These are phyloP conservation scores for Paracamarosporium sp. DNA, from an alignment of 2,329 filamentous ascomycete species.

Conservation along the genomic window DNA sequence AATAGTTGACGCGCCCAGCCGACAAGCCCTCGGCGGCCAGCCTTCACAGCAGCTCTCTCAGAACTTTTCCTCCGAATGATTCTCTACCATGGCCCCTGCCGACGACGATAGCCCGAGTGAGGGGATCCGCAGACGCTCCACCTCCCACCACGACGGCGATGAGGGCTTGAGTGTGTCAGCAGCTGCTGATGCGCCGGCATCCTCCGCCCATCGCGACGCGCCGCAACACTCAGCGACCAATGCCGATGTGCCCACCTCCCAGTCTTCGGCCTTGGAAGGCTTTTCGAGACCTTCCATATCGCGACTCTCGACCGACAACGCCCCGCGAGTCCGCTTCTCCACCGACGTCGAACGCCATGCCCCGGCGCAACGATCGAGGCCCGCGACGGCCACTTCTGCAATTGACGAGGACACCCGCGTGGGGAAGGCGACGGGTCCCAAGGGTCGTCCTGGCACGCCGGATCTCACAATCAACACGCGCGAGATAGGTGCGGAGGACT, in stretches of 20 bases:
- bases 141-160: constrained; percentile 33
- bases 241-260: constrained; percentile 17
- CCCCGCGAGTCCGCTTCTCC: constrained; percentile 46
- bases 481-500: constrained; percentile 24
- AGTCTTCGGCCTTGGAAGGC: constrained; percentile 29
- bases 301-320: constrained; percentile 34
- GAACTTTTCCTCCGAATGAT: constrained; percentile 21
- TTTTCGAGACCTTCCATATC: constrained; percentile 31
- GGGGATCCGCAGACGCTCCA: constrained; percentile 35
- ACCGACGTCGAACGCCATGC: constrained; percentile 40
- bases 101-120: constrained; percentile 30
- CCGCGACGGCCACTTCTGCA: constrained; percentile 18
- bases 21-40: constrained; percentile 2
- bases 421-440: constrained; percentile 18
- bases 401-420: constrained; percentile 19
- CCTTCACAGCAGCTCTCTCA: neutral
- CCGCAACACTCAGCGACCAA: constrained; percentile 13
- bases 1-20: constrained; percentile 11
- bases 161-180: constrained; percentile 21
- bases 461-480: constrained; percentile 44
- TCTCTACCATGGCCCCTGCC: constrained; percentile 32
- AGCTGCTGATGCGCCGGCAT: constrained; percentile 13
- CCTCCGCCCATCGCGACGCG: constrained; percentile 10
- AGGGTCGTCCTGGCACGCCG: constrained; percentile 37
- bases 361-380: constrained; percentile 19